A percentile compares a stretch with the other conserved stretches of the same genome.
These are phyloP conservation scores for Elongisporangium anandrum DNA, from an alignment of 352 stramenopile genomes.

Conservation along the genomic window DNA sequence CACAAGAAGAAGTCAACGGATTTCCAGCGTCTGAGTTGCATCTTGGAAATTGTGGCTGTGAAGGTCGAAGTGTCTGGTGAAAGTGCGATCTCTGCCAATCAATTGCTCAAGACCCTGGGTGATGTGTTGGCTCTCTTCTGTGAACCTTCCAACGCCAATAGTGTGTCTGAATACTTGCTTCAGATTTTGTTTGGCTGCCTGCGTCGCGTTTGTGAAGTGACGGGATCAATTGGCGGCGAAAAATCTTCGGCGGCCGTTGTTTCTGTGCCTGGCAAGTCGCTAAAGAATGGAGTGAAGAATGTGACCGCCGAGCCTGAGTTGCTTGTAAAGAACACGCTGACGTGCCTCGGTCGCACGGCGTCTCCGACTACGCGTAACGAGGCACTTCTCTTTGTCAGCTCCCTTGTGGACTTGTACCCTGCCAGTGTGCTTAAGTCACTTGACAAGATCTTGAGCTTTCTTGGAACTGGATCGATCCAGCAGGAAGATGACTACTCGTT, in stretches of 20 bases:
- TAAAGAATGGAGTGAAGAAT: conserved; percentile 8
- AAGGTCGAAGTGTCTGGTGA: conserved; percentile 41
- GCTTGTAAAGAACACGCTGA: conserved; percentile 78
- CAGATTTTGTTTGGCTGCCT: conserved; percentile 78
- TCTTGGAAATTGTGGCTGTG: conserved; percentile 73
- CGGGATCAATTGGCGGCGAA: conserved; percentile 3
- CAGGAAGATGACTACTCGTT: conserved; percentile 86
- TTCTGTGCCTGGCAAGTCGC: not conserved
- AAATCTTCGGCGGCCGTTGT: not conserved
- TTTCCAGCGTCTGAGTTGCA: conserved; percentile 58
- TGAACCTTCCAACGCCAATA: conserved; percentile 35
- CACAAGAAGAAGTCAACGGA: conserved; percentile 15
- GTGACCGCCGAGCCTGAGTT: conserved; percentile 40
- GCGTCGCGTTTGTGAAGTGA: conserved; percentile 62
- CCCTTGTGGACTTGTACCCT: conserved; percentile 72
- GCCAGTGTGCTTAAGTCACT: conserved; percentile 66
- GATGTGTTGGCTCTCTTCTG: conserved; percentile 62
- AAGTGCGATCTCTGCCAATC: conserved; percentile 16
- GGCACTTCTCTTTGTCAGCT: conserved; percentile 74
- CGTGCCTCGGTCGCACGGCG: conserved; percentile 53
- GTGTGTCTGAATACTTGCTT: conserved; percentile 74
- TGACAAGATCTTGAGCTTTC: conserved; percentile 73
- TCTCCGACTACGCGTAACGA: conserved; percentile 81
- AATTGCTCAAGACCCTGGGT: conserved; percentile 49
- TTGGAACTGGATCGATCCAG: conserved; percentile 50